A percentile compares a stretch with the other conserved stretches of the same genome.
Evolutionary conservation across 352 stramenopile species (phyloP).

Genomic region (Phytophthora kernoviae): DNA sequence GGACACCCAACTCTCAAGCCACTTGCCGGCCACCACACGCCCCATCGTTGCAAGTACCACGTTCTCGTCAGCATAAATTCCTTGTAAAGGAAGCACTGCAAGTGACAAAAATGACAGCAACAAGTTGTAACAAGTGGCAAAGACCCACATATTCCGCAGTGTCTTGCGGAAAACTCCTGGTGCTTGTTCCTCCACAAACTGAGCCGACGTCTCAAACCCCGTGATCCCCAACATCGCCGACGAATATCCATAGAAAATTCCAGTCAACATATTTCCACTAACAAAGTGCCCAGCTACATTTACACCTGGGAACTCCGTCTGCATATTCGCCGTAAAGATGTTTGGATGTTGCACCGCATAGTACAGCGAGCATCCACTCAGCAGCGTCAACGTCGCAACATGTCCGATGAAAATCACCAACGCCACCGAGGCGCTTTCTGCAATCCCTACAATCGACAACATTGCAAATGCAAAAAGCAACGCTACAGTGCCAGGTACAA

Average conservation of each 20-base stretch:
- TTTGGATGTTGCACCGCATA: conserved; percentile 68
- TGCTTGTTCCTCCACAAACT: conserved; percentile 92
- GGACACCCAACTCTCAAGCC: conserved; percentile 74
- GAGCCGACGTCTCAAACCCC: conserved; percentile 90
- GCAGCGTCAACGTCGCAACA: conserved; percentile 74
- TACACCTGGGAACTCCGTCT: conserved; percentile 62
- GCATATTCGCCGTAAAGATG: conserved; percentile 68
- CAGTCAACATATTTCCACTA: conserved; percentile 59
- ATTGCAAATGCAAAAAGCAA: conserved; percentile 87
- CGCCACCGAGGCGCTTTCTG: conserved; percentile 84
- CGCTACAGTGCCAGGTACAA: conserved; percentile 46
- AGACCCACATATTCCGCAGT: conserved; percentile 85
- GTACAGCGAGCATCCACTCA: conserved; percentile 64
- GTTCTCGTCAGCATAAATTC: conserved; percentile 71
- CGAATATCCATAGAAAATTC: conserved; percentile 81
- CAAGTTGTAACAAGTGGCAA: conserved; percentile 89
- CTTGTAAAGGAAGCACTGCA: conserved; percentile 76
- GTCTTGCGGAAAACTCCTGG: conserved; percentile 84
- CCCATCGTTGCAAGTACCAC: conserved; percentile 85
- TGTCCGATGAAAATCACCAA: conserved; percentile 87
- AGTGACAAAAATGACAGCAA: conserved; percentile 84
- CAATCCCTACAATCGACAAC: conserved; percentile 86
- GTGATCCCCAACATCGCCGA: conserved; percentile 91
- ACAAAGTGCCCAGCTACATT: conserved; percentile 45
- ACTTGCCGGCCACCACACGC: conserved; percentile 46